Percentiles rank a stretch among this genome's conserved stretches.
phyloP scores from a whole-genome alignment of 2,329 filamentous ascomycete species.

The Claviceps sp. region DNA sequence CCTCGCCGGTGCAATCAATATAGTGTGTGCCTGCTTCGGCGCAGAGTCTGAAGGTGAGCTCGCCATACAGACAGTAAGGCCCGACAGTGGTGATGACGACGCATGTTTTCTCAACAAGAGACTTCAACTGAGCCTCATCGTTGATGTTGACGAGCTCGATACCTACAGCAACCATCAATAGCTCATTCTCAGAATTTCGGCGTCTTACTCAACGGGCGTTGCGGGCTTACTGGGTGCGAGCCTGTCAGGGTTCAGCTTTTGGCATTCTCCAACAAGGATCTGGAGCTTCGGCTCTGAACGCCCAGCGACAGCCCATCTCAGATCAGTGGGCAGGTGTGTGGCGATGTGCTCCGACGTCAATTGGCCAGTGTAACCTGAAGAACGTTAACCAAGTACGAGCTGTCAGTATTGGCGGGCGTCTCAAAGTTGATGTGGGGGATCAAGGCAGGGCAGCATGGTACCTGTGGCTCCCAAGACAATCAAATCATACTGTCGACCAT shows the following conservation, averaged over 20 bases:
- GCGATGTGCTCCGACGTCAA: conserved; percentile 65
- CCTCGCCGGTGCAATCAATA: conserved; percentile 49
- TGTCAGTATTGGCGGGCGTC: neutral
- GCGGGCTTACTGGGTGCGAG: conserved; percentile 46
- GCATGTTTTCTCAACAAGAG: conserved; percentile 41
- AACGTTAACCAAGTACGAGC: too few species aligned
- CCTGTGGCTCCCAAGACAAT: conserved; percentile 46
- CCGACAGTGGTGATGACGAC: conserved; percentile 46
- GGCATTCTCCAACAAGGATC: conserved; percentile 52
- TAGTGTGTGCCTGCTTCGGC: conserved; percentile 52
- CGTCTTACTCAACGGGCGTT: neutral
- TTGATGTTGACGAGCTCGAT: conserved; percentile 40
- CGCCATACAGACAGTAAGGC: conserved; percentile 43
- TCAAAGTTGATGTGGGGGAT: conserved; percentile 5
- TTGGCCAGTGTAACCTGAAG: conserved; percentile 67
- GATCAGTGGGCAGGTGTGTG: conserved; percentile 53
- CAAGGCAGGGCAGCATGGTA: conserved; percentile 13
- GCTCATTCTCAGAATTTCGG: neutral
- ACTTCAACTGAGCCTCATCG: conserved; percentile 29
- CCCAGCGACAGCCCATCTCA: conserved; percentile 82
- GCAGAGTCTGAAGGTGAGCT: conserved; percentile 46
- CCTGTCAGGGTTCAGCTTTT: conserved; percentile 54
- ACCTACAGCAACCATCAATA: conserved; percentile 16
- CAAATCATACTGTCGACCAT: conserved; percentile 41
- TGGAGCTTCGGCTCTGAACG: conserved; percentile 67